Evolutionary conservation across 1,284 basidiomycete species (phyloP), one percentile per base, ranked within the genome.

Genomic region (Kalmanozyma brasiliensis): DNA sequence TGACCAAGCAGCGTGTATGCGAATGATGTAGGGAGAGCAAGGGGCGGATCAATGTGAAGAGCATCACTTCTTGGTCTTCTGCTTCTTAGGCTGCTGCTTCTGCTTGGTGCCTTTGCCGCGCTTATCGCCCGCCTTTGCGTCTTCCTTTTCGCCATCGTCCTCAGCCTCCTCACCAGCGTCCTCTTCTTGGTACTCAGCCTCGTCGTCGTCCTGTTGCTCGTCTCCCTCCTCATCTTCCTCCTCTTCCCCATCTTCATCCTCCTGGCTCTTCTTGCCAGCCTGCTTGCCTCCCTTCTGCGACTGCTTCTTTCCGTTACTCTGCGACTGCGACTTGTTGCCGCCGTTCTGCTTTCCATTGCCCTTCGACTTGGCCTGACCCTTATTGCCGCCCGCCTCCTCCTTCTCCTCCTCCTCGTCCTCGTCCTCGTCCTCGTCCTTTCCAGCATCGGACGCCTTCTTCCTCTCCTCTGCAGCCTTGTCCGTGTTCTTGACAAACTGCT

Each of bases 61-160:
- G 1, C 22, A 30, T 47, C 48, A 52, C 55, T 64, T 58, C 8
- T 41, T 42, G 19, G 65, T 68, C 65, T 68, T 68, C 26, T 68
- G 65, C 55, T 68, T 61, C 51, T 68, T 68, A 37, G 46, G 44
- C 30, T 67, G 44, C 36, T 64, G 52, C 55, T 62, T 49, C 43
- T 58, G 58, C 49, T 60, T 44, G 33, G 36, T 46, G 23, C 51
- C 56, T 22, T 69, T 59, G 34, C 52, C 48, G 16, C 52, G 55
- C 52, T 63, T 63, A 43, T 52, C 52, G 16, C 60, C 60, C 17
- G 58, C 42, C 17, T 53, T 51, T 8, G 53, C 22, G 4, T 62
- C 63, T 1, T 66, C 53, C 19, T 40, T 45, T 1, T 55, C 43
- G 7, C 30, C 45, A 2, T 43, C 49, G 4, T 40, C 45, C 9